Evolutionary conservation across 139 green algal species (phyloP), one percentile per base, ranked within the genome.

Genomic region (Chlamydomonas eustigma): DNA sequence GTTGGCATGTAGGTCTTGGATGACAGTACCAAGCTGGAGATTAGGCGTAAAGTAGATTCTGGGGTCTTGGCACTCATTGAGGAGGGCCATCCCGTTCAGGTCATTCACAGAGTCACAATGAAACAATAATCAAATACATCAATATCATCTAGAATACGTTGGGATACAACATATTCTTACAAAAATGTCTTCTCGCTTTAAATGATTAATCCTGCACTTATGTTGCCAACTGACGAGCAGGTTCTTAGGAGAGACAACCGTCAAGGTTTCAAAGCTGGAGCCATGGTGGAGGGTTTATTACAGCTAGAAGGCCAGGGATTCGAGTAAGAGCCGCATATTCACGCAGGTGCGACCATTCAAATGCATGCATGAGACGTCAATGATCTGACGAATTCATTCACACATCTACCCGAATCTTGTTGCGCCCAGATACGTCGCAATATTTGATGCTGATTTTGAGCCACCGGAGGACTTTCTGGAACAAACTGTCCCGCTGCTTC

Each of bases 261-360:
- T 37, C 76, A 75, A 35, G 91, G 91, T 39, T 95, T 87, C 81
- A 95, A 95, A 75, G 90, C 90, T 4, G 91, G 91, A 0, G 90
- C 91, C 12, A 92, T 95, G 88, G 81, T 90, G 67, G 87, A 91
- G 50, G 88, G 86, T 6, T 80, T 90, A 74, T 50, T 68, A 34
- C 2, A 31, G 30, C 35, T 80, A 64, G 39, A 80, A 8, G 75
- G 65, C 1, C 38, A 76, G 2, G 75, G 75, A 8, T 73, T 72
- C 32, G 38, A 75, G 73, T 71, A 6, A 78, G 73, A 50, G 33
- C 34, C 58, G 6, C 28, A 28, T 32, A 18, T 35, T n/a, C n/a
- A n/a, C n/a, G n/a, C n/a, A n/a, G n/a, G n/a, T n/a, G n/a, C n/a
- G n/a, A n/a, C n/a, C n/a, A n/a, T n/a, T n/a, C n/a, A n/a, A n/a